These are phyloP conservation scores for Dictyophora rubrovolvata DNA, from an alignment of 768 basidiomycete species.

Conservation along the genomic window DNA sequence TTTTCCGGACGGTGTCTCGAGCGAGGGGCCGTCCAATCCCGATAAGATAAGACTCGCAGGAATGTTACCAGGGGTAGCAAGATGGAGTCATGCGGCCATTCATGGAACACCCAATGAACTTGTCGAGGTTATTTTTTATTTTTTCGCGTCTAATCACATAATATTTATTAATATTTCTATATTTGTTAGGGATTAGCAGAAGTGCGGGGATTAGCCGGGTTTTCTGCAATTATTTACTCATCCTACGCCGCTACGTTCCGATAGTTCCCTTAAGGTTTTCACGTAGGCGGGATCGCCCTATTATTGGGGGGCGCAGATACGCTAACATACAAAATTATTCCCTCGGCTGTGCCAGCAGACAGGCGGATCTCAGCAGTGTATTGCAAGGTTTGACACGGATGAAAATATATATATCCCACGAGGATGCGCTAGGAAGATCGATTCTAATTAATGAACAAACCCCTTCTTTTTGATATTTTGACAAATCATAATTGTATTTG, in stretches of 20 bases:
- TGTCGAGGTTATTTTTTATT: constrained; percentile 55
- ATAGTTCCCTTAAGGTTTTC: constrained; percentile 5
- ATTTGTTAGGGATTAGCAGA: constrained; percentile 45
- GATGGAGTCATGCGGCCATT: constrained; percentile 65
- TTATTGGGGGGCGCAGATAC: neutral
- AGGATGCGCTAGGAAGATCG: neutral
- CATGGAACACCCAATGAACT: constrained; percentile 68
- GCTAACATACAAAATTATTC: neutral
- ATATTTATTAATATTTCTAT: neutral
- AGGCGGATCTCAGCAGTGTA: no score
- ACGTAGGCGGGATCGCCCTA: neutral
- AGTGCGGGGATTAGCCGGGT: constrained; percentile 51
- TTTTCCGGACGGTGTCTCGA: constrained; percentile 32
- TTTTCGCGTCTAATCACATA: neutral
- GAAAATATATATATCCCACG: neutral
- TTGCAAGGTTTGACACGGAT: no score
- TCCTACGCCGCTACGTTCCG: constrained; percentile 50
- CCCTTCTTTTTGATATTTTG: neutral
- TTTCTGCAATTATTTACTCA: constrained; percentile 66
- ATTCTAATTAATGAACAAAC: no score
- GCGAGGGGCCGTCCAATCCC: constrained; percentile 14
- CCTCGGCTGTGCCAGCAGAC: neutral
- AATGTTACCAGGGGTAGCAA: constrained; percentile 67
- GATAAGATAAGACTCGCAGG: constrained; percentile 60
- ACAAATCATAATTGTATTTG: neutral